Base-by-base conservation (phyloP, 176 grass and related monocot species). In the Lolium perenne region DNA sequence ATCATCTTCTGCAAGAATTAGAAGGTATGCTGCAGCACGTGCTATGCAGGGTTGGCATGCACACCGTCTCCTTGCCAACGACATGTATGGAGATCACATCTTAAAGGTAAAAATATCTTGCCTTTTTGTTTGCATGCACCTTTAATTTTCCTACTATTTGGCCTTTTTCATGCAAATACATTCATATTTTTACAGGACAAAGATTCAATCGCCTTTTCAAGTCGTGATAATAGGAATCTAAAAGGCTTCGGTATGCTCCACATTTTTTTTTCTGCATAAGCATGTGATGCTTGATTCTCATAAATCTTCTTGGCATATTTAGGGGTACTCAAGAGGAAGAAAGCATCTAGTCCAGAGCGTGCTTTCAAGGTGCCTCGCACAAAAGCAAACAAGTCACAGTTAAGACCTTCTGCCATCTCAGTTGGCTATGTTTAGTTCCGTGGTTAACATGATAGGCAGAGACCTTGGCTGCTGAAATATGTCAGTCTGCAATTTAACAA, bases 31-130 rank as follows among this genome's bases (percentile, higher is more conserved):
- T 86, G 97, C 94, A 63, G 85, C 89, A 1, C 89, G 94, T 55
- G 97, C 97, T 80, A 99, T 99, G 97, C 92, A 93, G 71, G 92
- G 94, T 74, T 99, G 94, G 97, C 92, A 97, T 81, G 93, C 94
- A 32, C 92, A 99, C 12, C 92, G 89, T 4, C 80, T 93, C 60
- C 78, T 94, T 82, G 83, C 87, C 80, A 99, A 97, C 74, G 90
- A 86, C 22, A 83, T 87, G 43, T 86, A 93, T 81, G 92, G 92
- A 80, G 94, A 93, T 63, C 92, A 86, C 54, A 92, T 88, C 57
- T 83, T 94, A 68, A 94, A 99, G 86, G 91, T 98, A 74, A 49
- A 61, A 15, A 38, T 23, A 46, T 20, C 51, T 54, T 38, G 63
- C 77, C 32, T 70, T 73, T 73, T 61, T 65, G 47, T 63, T 61